A percentile compares a stretch with the other conserved stretches of the same genome.
These are phyloP conservation scores for Xylariales sp. DNA, from an alignment of 2,329 filamentous ascomycete genomes.

Conservation along the genomic window DNA sequence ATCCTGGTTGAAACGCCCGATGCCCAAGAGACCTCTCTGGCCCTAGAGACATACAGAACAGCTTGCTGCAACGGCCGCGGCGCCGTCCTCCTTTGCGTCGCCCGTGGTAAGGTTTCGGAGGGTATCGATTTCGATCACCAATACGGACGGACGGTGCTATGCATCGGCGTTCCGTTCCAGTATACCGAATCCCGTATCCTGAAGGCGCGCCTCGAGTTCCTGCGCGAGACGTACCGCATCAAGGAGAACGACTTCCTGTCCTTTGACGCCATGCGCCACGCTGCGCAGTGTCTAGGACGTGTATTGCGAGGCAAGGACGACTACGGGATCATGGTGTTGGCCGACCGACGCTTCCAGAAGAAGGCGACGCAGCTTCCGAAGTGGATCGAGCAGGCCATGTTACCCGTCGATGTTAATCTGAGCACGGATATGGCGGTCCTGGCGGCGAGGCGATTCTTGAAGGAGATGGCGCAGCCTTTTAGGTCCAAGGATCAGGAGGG, in stretches of 20 bases:
- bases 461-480: constrained; percentile 90
- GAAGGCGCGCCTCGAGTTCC: constrained; percentile 89
- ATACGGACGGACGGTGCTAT: constrained; percentile 91
- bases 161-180: constrained; percentile 96
- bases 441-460: constrained; percentile 81
- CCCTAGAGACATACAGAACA: constrained; percentile 92
- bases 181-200: constrained; percentile 97
- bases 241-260: constrained; percentile 96
- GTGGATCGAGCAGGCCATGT: constrained; percentile 88
- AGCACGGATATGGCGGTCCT: constrained; percentile 95
- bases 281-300: constrained; percentile 90
- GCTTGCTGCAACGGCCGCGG: constrained; percentile 96
- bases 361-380: constrained; percentile 88
- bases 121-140: constrained; percentile 99
- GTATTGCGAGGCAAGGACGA: constrained; percentile 96
- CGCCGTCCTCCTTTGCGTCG: constrained; percentile 89
- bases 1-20: constrained; percentile 97
- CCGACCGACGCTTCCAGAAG: constrained; percentile 88
- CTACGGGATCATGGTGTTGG: constrained; percentile 99
- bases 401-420: constrained; percentile 81
- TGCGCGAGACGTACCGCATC: constrained; percentile 96
- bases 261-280: constrained; percentile 99
- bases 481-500: constrained; percentile 79
- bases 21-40: constrained; percentile 92
- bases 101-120: constrained; percentile 93